Base-by-base conservation (phyloP, 1,139 yeast species). In the Pichia cactophila region DNA sequence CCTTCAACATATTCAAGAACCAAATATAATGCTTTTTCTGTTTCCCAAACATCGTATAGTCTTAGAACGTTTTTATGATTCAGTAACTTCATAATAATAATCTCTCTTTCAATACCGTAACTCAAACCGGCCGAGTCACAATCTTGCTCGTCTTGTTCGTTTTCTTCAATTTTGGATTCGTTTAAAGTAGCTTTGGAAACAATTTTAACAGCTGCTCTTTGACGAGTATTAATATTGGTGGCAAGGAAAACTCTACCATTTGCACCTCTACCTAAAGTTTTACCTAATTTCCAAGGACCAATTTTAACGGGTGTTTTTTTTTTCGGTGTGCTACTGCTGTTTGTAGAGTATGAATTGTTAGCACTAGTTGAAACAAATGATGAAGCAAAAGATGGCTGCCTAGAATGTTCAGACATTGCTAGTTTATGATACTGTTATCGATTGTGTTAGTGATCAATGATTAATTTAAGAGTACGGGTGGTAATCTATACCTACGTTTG, bases 11-110 rank as follows among this genome's bases (percentile, higher is more conserved):
- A 92, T 69, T 92, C 99, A 54, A 92, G 71, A 31, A 94, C 94
- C 58, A 92, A 77, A 62, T 90, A 90, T 47, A 92, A 71, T 61
- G 90, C 97, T 56, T 94, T 89, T 61, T 88, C 86, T 61, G 94
- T 92, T 67, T 94, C 98, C 98, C 98, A 92, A 41, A 94, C 99
- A 61, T 92, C 99, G 66, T 87, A 92, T 43, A 92, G 73, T n/a
- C 95, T 89, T 85, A 92, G 81, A 49, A 92, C 94, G 64, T 92
- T 92, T 20, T 94, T 90, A 66, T 92, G 98, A 54, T 88, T 86
- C 44, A 94, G 80, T 53, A 92, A 75, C 67, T 92, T 92, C 83
- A 78, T 78, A 52, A 84, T 84, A 61, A 92, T 89, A 58, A 92
- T 95, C 66, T 92, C 99, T 54, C 98, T 77, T 68, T 94, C 98